phyloP scores from a whole-genome alignment of 352 stramenopile genomes.

The Pythium utonaiense region DNA sequence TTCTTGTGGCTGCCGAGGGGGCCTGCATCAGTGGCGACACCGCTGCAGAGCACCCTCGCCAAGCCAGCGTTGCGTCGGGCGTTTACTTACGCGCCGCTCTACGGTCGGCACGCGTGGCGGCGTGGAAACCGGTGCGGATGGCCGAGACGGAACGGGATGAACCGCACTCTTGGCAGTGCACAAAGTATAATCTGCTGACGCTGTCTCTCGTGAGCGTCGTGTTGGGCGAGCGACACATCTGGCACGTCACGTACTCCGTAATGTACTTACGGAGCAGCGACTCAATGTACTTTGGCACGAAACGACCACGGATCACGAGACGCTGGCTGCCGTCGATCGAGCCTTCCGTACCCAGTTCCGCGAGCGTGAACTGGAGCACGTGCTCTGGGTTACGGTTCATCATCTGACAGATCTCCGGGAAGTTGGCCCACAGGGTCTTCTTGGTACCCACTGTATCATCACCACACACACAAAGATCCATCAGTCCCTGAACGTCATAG shows the following conservation, averaged over 20 bases:
- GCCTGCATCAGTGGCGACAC: neutral
- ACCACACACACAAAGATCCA: neutral
- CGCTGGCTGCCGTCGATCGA: constrained; percentile 99
- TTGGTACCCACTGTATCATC: constrained; percentile 85
- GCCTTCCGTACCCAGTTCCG: constrained; percentile 98
- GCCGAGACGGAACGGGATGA: constrained; percentile 94
- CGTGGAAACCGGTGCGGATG: constrained; percentile 99
- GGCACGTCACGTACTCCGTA: constrained; percentile 99
- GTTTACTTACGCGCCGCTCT: constrained; percentile 80
- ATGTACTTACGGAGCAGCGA: constrained; percentile 99
- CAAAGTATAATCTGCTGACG: constrained; percentile 96
- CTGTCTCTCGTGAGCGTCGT: constrained; percentile 97
- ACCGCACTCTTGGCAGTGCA: constrained; percentile 97
- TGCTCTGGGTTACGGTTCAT: constrained; percentile 98
- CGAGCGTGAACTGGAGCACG: constrained; percentile 99
- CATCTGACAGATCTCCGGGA: constrained; percentile 98
- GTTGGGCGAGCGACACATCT: constrained; percentile 98
- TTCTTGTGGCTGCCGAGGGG: neutral
- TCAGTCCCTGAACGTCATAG: constrained; percentile 1
- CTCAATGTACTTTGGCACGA: constrained; percentile 99
- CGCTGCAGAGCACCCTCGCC: neutral
- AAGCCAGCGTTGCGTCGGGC: neutral
- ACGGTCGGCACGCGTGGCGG: constrained; percentile 84
- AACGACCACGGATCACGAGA: constrained; percentile 97
- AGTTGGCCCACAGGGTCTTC: constrained; percentile 99